Conservation (phyloP, 148 eudicot species). For the Tetragonia tetragonoides region DNA sequence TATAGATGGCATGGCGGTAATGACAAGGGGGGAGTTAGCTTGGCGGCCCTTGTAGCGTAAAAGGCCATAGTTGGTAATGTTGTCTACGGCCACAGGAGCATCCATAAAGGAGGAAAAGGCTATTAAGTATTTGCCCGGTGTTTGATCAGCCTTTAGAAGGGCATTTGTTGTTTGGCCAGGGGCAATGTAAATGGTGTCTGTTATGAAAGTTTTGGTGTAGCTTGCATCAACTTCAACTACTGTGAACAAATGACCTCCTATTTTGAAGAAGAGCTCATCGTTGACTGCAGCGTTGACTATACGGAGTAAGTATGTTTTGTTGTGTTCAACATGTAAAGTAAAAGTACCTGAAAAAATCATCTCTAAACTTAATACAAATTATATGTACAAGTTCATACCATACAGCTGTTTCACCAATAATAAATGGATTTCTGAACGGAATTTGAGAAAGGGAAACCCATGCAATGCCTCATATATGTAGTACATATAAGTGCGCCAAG, state of each 20-base stretch:
- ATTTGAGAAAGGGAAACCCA: not conserved
- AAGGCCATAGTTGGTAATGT: slow-evolving; percentile 40
- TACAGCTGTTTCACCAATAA: too few relatives aligned
- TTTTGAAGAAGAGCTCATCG: slow-evolving; percentile 74
- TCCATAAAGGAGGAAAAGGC: slow-evolving; percentile 77
- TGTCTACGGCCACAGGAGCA: slow-evolving; percentile 56
- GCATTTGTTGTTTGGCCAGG: slow-evolving; percentile 88
- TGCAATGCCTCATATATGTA: not conserved
- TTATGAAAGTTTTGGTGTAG: slow-evolving; percentile 61
- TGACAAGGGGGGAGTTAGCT: slow-evolving; percentile 26
- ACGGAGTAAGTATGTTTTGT: slow-evolving; percentile 62
- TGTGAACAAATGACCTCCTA: slow-evolving; percentile 58
- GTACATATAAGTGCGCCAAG: too few relatives aligned
- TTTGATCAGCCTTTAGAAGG: slow-evolving; percentile 48
- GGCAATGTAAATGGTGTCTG: slow-evolving; percentile 56
- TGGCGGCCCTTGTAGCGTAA: slow-evolving; percentile 37
- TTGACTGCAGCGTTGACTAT: slow-evolving; percentile 75
- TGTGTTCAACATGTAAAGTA: slow-evolving; percentile 49
- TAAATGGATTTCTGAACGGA: too few relatives aligned
- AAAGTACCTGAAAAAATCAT: slow-evolving; percentile 35
- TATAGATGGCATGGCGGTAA: slow-evolving; percentile 43
- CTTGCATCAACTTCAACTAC: slow-evolving; percentile 75
- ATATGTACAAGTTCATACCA: too few relatives aligned
- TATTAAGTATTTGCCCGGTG: slow-evolving; percentile 46
- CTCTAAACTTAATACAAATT: not conserved